These are phyloP conservation scores for Hysterangium stoloniferum DNA, from an alignment of 768 basidiomycete genomes.

Conservation along the genomic window DNA sequence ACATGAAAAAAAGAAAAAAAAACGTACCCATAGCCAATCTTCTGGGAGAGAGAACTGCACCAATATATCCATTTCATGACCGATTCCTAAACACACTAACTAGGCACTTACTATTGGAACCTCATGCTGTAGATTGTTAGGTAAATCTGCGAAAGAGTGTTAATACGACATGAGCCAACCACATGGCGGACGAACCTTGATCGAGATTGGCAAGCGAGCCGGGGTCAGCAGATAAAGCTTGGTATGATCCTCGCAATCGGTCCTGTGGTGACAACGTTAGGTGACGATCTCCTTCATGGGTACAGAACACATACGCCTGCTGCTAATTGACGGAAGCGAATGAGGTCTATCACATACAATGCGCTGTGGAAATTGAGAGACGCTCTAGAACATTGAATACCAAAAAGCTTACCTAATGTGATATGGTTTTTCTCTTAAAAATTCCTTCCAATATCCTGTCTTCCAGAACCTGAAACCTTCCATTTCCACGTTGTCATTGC, in stretches of 20 bases:
- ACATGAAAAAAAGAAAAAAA: no score
- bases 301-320: constrained; percentile 43
- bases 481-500: constrained; percentile 89
- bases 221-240: constrained; percentile 89
- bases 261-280: constrained; percentile 40
- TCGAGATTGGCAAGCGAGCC: constrained; percentile 91
- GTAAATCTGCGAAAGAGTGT: constrained; percentile 55
- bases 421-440: constrained; percentile 76
- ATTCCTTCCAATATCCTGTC: constrained; percentile 90
- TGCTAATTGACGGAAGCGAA: constrained; percentile 84
- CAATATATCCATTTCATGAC: constrained; percentile 5
- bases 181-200: constrained; percentile 52
- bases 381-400: neutral
- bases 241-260: constrained; percentile 85
- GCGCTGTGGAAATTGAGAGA: constrained; percentile 46
- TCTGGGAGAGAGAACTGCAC: constrained; percentile 75
- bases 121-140: constrained; percentile 87
- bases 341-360: constrained; percentile 91
- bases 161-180: neutral
- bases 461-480: constrained; percentile 99
- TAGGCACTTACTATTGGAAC: constrained; percentile 77
- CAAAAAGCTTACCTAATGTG: constrained; percentile 73
- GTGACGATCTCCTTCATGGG: neutral
- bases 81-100: neutral
- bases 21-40: constrained; percentile 92